phyloP scores from a whole-genome alignment of 2,329 filamentous ascomycete genomes.

The Arachnomyces sp. region DNA sequence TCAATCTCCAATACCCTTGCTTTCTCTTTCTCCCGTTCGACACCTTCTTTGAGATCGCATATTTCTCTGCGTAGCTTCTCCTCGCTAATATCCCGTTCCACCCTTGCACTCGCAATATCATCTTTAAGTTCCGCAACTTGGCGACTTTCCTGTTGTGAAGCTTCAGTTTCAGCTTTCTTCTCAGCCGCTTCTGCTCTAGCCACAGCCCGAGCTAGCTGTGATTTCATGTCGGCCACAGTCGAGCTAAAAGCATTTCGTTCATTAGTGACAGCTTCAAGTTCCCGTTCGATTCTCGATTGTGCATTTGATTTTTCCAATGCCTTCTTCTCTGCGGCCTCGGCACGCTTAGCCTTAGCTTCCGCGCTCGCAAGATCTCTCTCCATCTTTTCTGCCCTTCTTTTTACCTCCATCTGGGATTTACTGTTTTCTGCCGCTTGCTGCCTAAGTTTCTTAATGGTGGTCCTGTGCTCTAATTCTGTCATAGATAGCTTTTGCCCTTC shows the following conservation, averaged over 20 bases:
- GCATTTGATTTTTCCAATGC: constrained; percentile 49
- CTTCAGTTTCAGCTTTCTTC: constrained; percentile 58
- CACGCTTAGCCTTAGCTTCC: constrained; percentile 53
- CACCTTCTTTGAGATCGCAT: constrained; percentile 64
- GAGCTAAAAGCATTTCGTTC: constrained; percentile 58
- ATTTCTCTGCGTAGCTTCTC: constrained; percentile 61
- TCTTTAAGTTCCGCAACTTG: constrained; percentile 51
- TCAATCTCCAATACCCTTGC: constrained; percentile 64
- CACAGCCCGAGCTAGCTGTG: constrained; percentile 60
- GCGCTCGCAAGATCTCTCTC: constrained; percentile 46
- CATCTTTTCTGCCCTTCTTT: constrained; percentile 52
- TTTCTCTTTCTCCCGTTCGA: constrained; percentile 65
- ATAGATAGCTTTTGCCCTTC: constrained; percentile 85
- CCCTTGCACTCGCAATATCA: constrained; percentile 56
- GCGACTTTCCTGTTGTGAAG: constrained; percentile 58
- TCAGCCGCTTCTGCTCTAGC: constrained; percentile 61
- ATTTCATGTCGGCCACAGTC: constrained; percentile 60
- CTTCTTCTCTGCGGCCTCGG: constrained; percentile 52
- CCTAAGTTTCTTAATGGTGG: constrained; percentile 72
- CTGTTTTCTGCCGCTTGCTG: constrained; percentile 45
- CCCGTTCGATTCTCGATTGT: constrained; percentile 46
- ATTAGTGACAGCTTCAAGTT: constrained; percentile 53
- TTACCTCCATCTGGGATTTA: constrained; percentile 42
- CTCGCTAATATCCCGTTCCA: constrained; percentile 68
- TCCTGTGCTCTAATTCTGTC: constrained; percentile 75